Evolutionary conservation across 352 stramenopile genomes (phyloP), one percentile per base, ranked within the genome.

Genomic region (Globisporangium camurandrum): DNA sequence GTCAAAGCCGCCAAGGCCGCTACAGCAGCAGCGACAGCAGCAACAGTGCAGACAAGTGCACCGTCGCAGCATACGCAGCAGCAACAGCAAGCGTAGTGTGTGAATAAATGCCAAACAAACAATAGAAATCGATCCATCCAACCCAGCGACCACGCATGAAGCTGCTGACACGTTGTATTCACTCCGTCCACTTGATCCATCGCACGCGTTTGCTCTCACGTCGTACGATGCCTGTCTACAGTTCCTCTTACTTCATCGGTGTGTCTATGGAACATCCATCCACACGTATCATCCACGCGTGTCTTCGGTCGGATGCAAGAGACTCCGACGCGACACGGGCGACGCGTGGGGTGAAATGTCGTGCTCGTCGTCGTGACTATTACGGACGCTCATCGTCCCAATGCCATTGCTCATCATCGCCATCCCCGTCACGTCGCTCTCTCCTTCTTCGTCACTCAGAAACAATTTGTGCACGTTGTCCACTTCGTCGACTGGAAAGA

Each of bases 401-500:
- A n/a, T n/a, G n/a, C n/a, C n/a, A 34, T 4, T 34, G 30, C 14
- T 12, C 8, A 16, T 12, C 1, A 16, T 34, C 8, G 9, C 30
- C 8, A 8, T 12, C 9, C 30, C 14, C 8, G 9, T 12, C 8
- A 16, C 14, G 30, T 34, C 49, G 8, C 47, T 27, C 10, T 37
- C 44, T 14, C 44, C 44, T 12, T 59, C 41, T 14, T 56, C 51
- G 33, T 63, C 45, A 24, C 54, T 60, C 31, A 60, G 19, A 10
- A 60, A 60, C 45, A 50, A 31, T 39, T 54, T 39, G 34, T 31
- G 26, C 14, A 39, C 20, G 12, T 33, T 49, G 14, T 63, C 56
- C 10, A 61, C 49, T 19, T 83, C 69, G 45, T 86, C 68, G 26
- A 77, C 64, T 20, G 51, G 26, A 10, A 58, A 61, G 47, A 69